Evolutionary conservation across 73 alveolate genomes (phyloP).

Genomic region (Tetrahymena malaccensis): DNA sequence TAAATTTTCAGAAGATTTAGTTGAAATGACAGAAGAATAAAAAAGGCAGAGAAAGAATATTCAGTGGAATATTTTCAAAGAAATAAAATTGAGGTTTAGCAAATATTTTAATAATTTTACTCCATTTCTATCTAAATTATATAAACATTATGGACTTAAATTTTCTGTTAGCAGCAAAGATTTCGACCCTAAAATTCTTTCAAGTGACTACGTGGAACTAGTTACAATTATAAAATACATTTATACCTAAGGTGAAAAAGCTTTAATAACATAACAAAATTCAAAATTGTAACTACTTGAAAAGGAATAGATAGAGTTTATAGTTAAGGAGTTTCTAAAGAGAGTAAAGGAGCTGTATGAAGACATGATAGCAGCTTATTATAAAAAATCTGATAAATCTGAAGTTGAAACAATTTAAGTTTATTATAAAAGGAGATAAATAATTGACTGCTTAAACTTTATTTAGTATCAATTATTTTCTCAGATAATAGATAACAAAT

Average conservation of each 20-base stretch:
- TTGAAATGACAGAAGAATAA: not conserved
- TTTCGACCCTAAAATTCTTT: not conserved
- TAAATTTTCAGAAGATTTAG: not conserved
- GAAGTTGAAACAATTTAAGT: not conserved
- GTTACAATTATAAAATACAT: not conserved
- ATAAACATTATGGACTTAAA: not conserved
- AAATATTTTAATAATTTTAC: not conserved
- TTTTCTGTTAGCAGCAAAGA: not conserved
- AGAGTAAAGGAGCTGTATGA: not conserved
- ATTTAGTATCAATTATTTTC: not conserved
- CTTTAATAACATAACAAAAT: not conserved
- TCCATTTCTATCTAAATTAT: not conserved
- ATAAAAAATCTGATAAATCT: not conserved
- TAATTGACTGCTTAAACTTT: not conserved
- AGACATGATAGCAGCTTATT: not conserved
- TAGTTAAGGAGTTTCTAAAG: not conserved
- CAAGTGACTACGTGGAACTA: not conserved
- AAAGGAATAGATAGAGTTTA: not conserved
- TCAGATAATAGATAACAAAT: not conserved
- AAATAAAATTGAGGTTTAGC: not conserved
- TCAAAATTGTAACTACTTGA: not conserved
- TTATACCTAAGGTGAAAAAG: not conserved
- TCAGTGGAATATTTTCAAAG: not conserved
- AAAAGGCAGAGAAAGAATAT: not conserved
- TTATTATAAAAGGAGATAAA: not conserved